Percentiles rank a stretch among this genome's conserved stretches.
phyloP scores from a whole-genome alignment of 1,139 yeast genomes.

The Pichia kudriavzevii region DNA sequence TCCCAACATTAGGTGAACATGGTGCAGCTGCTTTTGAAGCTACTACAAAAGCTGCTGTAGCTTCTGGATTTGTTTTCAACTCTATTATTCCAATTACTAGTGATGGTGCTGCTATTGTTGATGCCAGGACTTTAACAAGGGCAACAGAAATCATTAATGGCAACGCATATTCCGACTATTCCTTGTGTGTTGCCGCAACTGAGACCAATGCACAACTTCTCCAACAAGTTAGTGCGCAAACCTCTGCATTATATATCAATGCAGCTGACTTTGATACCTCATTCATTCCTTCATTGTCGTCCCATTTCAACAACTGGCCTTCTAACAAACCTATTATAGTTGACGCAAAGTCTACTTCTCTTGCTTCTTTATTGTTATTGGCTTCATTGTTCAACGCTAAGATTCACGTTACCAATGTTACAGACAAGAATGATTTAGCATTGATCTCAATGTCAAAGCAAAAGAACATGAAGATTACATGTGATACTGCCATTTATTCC shows the following conservation, averaged over 20 bases:
- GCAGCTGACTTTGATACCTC: slow-evolving; percentile 62
- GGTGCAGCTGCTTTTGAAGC: slow-evolving; percentile 51
- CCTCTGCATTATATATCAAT: slow-evolving; percentile 77
- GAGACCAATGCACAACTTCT: slow-evolving; percentile 58
- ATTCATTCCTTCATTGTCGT: slow-evolving; percentile 69
- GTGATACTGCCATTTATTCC: slow-evolving; percentile 81
- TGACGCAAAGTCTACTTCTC: slow-evolving; percentile 85
- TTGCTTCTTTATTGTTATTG: slow-evolving; percentile 82
- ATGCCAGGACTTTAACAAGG: slow-evolving; percentile 54
- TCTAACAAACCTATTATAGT: slow-evolving; percentile 76
- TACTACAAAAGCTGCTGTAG: slow-evolving; percentile 63
- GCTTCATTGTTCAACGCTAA: slow-evolving; percentile 84
- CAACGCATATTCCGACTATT: slow-evolving; percentile 68
- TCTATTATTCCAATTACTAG: slow-evolving; percentile 70
- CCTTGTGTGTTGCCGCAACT: slow-evolving; percentile 78
- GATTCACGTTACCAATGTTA: slow-evolving; percentile 84
- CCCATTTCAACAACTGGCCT: slow-evolving; percentile 84
- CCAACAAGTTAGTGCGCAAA: slow-evolving; percentile 55
- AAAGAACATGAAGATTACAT: slow-evolving; percentile 74
- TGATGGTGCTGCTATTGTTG: slow-evolving; percentile 57
- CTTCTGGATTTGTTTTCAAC: slow-evolving; percentile 85
- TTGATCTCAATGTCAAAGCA: slow-evolving; percentile 81
- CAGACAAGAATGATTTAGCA: slow-evolving; percentile 73
- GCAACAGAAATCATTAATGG: slow-evolving; percentile 53
- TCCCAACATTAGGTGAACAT: slow-evolving; percentile 55